Base-by-base conservation (phyloP, 371 early-diverging fungal species). In the Nematocida sp. region DNA sequence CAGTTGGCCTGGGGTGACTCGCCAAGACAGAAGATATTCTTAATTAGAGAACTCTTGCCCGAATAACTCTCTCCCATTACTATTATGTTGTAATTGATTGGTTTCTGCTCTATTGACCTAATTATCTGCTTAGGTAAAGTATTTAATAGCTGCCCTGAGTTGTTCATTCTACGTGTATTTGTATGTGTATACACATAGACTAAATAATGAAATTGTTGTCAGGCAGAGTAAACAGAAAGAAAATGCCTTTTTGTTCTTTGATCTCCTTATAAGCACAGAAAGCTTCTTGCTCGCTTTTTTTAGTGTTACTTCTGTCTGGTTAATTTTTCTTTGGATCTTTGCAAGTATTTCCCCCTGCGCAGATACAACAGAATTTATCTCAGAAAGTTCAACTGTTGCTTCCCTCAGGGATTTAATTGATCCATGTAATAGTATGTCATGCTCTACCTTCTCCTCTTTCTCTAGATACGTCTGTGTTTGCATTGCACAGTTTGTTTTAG, bases 11-110 rank as follows among this genome's bases (percentile, higher is more conserved):
- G 5, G 15, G 9, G 4, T 4, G 20, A 0, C 18, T 91, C 89
- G 9, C 23, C 58, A n/a, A 92, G 91, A 15, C 92, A 90, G 86
- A 94, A 92, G 55, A 94, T 89, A 6, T 92, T 92, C 87, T 93
- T 93, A 86, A 95, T 90, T 62, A 87, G 85, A 54, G 85, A 84
- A 4, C 85, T 73, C 62, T 86, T 87, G 42, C 87, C 87, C 9
- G 83, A 23, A 50, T 84, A 85, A 23, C 81, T 45, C 90, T 84
- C 90, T 91, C 96, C 98, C 72, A 94, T 94, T 39, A 95, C 94
- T 92, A 95, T 93, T 82, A 97, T 83, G 50, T 95, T 95, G 85
- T 94, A 95, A 89, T 92, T 90, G 47, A 93, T 91, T 52, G 95
- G 95, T 83, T 92, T 91, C 85, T 94, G 23, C 69, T 78, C 80